Evolutionary conservation across 441 rosid genomes (phyloP).

Genomic region (Arabidopsis hybrid): DNA sequence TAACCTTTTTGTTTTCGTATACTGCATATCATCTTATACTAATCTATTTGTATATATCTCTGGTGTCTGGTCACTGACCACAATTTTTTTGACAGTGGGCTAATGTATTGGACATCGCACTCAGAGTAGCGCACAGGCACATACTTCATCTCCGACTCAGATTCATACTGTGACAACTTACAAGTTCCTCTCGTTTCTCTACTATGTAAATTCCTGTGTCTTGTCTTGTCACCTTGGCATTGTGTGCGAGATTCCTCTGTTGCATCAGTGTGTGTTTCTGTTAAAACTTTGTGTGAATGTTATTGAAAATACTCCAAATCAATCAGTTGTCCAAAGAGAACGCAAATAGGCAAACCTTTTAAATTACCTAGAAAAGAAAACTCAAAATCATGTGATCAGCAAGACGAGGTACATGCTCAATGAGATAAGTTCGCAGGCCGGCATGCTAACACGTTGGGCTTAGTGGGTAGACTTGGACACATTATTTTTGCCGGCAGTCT

Average conservation of each 20-base stretch:
- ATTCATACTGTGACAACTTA: slow-evolving; percentile 34
- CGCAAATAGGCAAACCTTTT: background rate
- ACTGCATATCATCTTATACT: background rate
- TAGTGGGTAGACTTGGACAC: no score
- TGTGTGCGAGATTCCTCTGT: slow-evolving; percentile 20
- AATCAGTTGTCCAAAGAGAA: background rate
- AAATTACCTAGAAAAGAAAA: background rate
- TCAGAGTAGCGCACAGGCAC: slow-evolving; percentile 52
- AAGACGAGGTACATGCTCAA: background rate
- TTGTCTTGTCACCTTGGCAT: slow-evolving; percentile 14
- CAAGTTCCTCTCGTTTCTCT: slow-evolving; percentile 21
- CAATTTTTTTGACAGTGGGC: slow-evolving; percentile 64
- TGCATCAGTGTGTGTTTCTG: slow-evolving; percentile 24
- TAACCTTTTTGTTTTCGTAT: background rate
- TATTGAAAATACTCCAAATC: slow-evolving; percentile 6
- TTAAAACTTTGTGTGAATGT: slow-evolving; percentile 31
- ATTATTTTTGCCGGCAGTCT: no score
- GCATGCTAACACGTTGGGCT: no score
- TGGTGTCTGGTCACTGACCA: background rate
- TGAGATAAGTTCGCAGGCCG: background rate
- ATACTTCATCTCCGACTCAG: slow-evolving; percentile 11
- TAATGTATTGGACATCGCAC: slow-evolving; percentile 86
- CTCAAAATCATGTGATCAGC: background rate
- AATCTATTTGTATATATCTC: background rate
- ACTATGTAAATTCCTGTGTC: slow-evolving; percentile 31